phyloP scores from a whole-genome alignment of 2,329 filamentous ascomycete genomes.

The Fusarium xylarioides region DNA sequence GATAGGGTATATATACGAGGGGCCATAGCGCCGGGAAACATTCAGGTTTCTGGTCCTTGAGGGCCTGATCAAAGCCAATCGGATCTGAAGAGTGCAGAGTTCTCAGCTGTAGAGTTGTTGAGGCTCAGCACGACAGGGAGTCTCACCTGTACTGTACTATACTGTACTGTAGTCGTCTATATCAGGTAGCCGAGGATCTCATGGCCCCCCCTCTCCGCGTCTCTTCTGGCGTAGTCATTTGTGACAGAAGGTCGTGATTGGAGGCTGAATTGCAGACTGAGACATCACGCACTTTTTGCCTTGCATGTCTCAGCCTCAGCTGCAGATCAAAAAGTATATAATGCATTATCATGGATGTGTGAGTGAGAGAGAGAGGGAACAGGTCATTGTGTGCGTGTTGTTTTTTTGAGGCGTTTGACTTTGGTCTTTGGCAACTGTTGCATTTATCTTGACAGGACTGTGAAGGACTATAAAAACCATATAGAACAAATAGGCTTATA shows the following conservation, averaged over 20 bases:
- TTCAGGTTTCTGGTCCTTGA: background rate
- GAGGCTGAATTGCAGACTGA: background rate
- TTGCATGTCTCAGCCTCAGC: conserved; percentile 30
- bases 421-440: background rate
- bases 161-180: background rate
- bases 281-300: conserved; percentile 18
- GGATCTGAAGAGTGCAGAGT: background rate
- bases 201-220: background rate
- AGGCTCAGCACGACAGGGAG: conserved; percentile 11
- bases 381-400: background rate
- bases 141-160: background rate
- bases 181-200: conserved; percentile 7
- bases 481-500: background rate
- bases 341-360: background rate
- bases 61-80: background rate
- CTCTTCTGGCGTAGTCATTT: background rate
- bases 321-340: background rate
- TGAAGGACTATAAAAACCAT: background rate
- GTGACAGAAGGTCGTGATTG: conserved; percentile 18
- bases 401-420: background rate
- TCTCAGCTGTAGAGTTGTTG: conserved; percentile 4
- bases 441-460: background rate
- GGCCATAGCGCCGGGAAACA: background rate
- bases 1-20: background rate
- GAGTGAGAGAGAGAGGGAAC: background rate